Evolutionary conservation across 78 protist species (phyloP), one percentile per base, ranked within the genome.

Genomic region (Dictyostelium firmibasis): DNA sequence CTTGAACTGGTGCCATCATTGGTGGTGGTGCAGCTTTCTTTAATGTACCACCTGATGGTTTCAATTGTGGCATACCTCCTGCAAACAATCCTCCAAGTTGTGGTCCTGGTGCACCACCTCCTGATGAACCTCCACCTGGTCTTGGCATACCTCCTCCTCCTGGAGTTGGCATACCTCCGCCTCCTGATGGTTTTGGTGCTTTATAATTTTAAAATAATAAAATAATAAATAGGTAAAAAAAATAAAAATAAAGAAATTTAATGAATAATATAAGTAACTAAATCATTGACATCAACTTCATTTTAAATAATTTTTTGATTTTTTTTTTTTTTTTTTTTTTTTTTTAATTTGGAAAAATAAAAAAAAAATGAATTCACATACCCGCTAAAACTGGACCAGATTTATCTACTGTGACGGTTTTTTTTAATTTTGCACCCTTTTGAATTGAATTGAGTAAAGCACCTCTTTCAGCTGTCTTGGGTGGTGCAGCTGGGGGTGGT

Each of bases 401-500:
- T 57, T 81, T 41, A 85, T 92, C 96, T 20, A 69, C 75, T 0
- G 96, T 92, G 1, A 23, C 36, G 0, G 96, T 57, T 35, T 92
- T 92, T 50, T 92, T 92, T 43, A 92, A 69, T 75, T 92, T 92
- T 3, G 96, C 36, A 20, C 96, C 96, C 23, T 83, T 81, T 3
- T 92, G 96, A 53, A 92, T 92, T 35, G 96, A 92, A n/a, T n/a
- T 67, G 11, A 92, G 43, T 13, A 92, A 33, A 4, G 96, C 96
- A 53, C 44, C 36, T 64, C 96, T 76, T 27, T 85, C 96, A 6
- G 67, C 53, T 1, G 96, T 64, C 43, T 84, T 84, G 8, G 89
- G 91, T 53, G 91, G 91, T 72, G 96, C 85, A 5, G 60, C 78
- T 43, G 96, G 96, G 25, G 96, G 81, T 14, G 96, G 91, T 29